A percentile compares a stretch with the other conserved stretches of the same genome.
Conservation (phyloP, 2,329 filamentous ascomycete genomes). For the Ascochyta clinopodiicola region DNA sequence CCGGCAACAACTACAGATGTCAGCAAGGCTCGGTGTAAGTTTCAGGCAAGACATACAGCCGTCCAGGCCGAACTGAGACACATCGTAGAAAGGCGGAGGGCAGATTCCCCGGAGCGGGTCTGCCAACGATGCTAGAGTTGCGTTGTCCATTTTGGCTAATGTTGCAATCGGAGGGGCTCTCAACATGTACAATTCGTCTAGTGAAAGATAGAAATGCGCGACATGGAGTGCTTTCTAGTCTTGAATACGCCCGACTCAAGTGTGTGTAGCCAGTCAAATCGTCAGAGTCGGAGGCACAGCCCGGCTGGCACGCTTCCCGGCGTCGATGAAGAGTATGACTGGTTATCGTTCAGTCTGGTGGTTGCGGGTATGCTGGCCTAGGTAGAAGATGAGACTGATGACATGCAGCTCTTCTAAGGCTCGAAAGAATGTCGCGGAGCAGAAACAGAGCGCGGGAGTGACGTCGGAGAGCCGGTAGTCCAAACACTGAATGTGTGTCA, state of each 20-base stretch:
- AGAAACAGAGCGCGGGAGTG: conserved; percentile 30
- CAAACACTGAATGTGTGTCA: conserved; percentile 21
- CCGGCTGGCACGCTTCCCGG: conserved; percentile 18
- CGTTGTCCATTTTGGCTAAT: conserved; percentile 38
- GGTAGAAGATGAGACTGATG: conserved; percentile 37
- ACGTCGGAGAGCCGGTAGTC: conserved; percentile 11
- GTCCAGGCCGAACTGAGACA: conserved; percentile 63
- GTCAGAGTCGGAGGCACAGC: not conserved
- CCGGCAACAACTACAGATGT: conserved; percentile 57
- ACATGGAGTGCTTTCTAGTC: conserved; percentile 28
- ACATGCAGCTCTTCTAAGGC: conserved; percentile 11
- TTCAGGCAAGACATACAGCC: conserved; percentile 66
- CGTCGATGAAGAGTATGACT: conserved; percentile 17
- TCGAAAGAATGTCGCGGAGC: conserved; percentile 30
- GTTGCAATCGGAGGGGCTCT: not conserved
- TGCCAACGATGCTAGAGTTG: conserved; percentile 25
- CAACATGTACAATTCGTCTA: conserved; percentile 19
- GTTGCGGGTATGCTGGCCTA: conserved; percentile 28
- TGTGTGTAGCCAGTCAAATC: not conserved
- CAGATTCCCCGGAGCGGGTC: conserved; percentile 61
- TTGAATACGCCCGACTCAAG: not conserved
- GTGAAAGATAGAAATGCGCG: conserved; percentile 17
- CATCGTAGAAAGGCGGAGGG: conserved; percentile 72
- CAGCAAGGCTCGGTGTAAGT: conserved; percentile 29
- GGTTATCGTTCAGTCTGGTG: conserved; percentile 18